A percentile compares a stretch with the other conserved stretches of the same genome.
phyloP scores from a whole-genome alignment of 768 basidiomycete genomes.

The Paxillus involutus region DNA sequence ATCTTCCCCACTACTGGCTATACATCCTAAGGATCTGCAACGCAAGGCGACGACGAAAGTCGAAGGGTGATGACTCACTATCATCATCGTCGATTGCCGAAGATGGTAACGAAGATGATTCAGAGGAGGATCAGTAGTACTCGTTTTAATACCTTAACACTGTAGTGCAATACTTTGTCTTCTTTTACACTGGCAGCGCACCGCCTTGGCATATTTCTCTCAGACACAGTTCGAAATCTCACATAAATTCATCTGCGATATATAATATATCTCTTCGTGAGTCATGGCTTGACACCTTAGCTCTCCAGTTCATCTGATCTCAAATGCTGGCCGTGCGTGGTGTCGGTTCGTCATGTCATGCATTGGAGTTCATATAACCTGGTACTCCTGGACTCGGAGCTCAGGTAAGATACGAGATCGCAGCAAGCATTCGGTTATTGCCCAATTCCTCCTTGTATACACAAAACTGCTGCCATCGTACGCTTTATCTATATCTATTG shows the following conservation, averaged over 20 bases:
- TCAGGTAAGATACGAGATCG: too few species aligned
- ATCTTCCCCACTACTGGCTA: not conserved
- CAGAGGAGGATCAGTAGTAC: not conserved
- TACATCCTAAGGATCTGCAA: not conserved
- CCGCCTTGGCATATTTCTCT: not conserved
- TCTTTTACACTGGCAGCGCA: not conserved
- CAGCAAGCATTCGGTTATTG: not conserved
- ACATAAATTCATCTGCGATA: not conserved
- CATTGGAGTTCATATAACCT: too few species aligned
- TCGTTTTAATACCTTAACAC: not conserved
- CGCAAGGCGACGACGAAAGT: not conserved
- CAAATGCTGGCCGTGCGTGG: too few species aligned
- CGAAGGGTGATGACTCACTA: not conserved
- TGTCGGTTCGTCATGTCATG: too few species aligned
- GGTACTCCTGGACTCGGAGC: too few species aligned
- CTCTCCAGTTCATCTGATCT: too few species aligned
- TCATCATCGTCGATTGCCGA: not conserved
- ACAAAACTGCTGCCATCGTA: not conserved
- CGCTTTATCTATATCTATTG: not conserved
- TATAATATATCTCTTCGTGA: not conserved
- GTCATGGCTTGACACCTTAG: too few species aligned
- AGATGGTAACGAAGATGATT: not conserved
- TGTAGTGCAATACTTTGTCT: not conserved
- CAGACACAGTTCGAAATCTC: too few species aligned
- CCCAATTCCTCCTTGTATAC: not conserved